Base-by-base conservation (phyloP, 768 basidiomycete species). In the Collybiopsis confluens region DNA sequence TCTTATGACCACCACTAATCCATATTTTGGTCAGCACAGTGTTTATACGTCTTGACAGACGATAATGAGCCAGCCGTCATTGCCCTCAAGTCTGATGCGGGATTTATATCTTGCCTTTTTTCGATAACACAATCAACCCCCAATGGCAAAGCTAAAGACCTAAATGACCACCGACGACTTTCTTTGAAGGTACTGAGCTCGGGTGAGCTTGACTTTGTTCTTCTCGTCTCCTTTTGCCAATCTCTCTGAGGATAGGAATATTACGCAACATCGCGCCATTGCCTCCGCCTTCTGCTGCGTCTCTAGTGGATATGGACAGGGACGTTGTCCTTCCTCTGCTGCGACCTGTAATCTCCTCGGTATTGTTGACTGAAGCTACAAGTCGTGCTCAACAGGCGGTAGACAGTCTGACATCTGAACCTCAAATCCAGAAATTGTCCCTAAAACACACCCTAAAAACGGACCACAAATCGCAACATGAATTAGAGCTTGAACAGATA, bases 21-120 rank as follows among this genome's bases (percentile, higher is more conserved):
- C 35, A 27, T 54, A 20, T 27, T 28, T 40, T 50, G 26, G 47
- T 24, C 60, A 93, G 93, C 92, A 0, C 95, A 98, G 64, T 92
- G 92, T 62, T 72, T 97, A 16, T 97, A 96, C 67, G 90, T 96
- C 56, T 73, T 98, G 24, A 91, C 92, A 2, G 92, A 95, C 65
- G 95, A 97, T 64, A 98, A 97, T 58, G 73, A 70, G n/a, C 79
- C 86, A 16, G 82, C 85, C 27, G 82, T 86, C 49, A 65, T 79
- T n/a, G 83, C 85, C 52, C 64, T 95, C 18, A 76, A 83, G 20
- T 67, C 76, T 24, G 75, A 88, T 63, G 78, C 77, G 13, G 72
- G 75, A 2, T 88, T 88, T 61, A 73, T 81, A 46, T 72, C 83
- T 5, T 86, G 81, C 62, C 76, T 94, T 4, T 66, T 90, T 47